A percentile compares a stretch with the other conserved stretches of the same genome.
phyloP scores from a whole-genome alignment of 805 yeast genomes.

The Yarrowia osloensis region DNA sequence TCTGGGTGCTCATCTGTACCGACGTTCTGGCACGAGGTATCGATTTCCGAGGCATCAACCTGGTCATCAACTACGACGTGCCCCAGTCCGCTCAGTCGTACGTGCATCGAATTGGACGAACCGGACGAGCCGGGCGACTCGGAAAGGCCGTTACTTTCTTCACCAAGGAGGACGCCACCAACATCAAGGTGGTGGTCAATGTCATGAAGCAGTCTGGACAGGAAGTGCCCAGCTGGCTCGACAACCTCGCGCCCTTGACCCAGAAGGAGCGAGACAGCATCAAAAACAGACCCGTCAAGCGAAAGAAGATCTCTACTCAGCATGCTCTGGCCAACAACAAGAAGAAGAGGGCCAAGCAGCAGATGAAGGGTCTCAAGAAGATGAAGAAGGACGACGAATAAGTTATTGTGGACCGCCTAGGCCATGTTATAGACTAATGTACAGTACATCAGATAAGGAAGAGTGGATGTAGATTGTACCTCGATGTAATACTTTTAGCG shows the following conservation, averaged over 20 bases:
- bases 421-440: constrained; percentile 10
- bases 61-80: constrained; percentile 94
- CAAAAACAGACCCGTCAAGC: constrained; percentile 57
- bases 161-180: constrained; percentile 81
- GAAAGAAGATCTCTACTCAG: constrained; percentile 74
- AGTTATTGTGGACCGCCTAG: not conserved
- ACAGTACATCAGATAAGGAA: constrained; percentile 2
- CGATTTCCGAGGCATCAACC: constrained; percentile 91
- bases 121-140: constrained; percentile 89
- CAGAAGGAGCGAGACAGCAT: constrained; percentile 63
- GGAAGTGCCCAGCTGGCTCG: constrained; percentile 77
- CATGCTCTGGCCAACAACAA: constrained; percentile 46
- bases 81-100: constrained; percentile 93
- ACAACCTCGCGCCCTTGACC: constrained; percentile 62
- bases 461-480: too few relatives aligned
- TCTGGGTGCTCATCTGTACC: constrained; percentile 96
- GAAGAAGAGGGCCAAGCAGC: constrained; percentile 26
- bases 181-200: constrained; percentile 80
- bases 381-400: constrained; percentile 1
- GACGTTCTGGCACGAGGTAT: constrained; percentile 96
- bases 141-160: constrained; percentile 92
- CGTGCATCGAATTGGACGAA: constrained; percentile 97
- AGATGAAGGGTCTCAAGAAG: constrained; percentile 23
- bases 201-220: constrained; percentile 92
- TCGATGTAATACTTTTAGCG: too few relatives aligned